Percentiles rank a stretch among this genome's conserved stretches.
Evolutionary conservation across 148 eudicot genomes (phyloP).

Genomic region (Nepenthes mirabilis): DNA sequence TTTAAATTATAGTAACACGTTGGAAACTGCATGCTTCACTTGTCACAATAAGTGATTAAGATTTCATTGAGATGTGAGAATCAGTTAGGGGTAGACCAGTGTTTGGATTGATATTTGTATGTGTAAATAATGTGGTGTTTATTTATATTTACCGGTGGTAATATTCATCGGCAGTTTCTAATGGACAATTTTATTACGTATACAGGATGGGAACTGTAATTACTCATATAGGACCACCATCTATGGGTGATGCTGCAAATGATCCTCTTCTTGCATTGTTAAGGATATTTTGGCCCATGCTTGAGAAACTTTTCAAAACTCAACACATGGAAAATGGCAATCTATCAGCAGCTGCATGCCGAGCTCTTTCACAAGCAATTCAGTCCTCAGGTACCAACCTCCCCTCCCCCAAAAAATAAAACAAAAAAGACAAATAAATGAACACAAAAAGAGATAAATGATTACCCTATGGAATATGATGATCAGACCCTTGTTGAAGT

Average conservation of each 20-base stretch:
- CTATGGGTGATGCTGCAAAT: slow-evolving; percentile 36
- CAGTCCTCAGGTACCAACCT: slow-evolving; percentile 61
- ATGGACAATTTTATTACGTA: background rate
- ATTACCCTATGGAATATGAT: background rate
- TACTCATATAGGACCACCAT: slow-evolving; percentile 48
- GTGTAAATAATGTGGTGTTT: too few species aligned
- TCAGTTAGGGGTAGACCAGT: too few species aligned
- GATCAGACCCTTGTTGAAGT: background rate
- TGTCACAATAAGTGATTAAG: too few species aligned
- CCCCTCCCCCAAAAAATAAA: background rate
- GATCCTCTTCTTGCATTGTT: slow-evolving; percentile 46
- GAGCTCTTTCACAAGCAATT: slow-evolving; percentile 82
- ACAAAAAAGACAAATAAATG: background rate
- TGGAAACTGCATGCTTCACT: too few species aligned
- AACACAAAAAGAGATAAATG: background rate
- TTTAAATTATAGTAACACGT: too few species aligned
- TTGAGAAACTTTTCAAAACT: slow-evolving; percentile 70
- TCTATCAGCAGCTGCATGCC: slow-evolving; percentile 80
- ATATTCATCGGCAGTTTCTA: too few species aligned
- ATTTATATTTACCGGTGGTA: too few species aligned
- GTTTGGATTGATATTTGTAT: too few species aligned
- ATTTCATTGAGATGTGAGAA: too few species aligned
- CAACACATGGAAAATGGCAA: slow-evolving; percentile 62
- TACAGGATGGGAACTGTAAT: slow-evolving; percentile 79
- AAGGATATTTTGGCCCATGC: slow-evolving; percentile 81